Evolutionary conservation across 2,329 filamentous ascomycete genomes (phyloP).

Genomic region (Tolypocladium ophioglossoides): DNA sequence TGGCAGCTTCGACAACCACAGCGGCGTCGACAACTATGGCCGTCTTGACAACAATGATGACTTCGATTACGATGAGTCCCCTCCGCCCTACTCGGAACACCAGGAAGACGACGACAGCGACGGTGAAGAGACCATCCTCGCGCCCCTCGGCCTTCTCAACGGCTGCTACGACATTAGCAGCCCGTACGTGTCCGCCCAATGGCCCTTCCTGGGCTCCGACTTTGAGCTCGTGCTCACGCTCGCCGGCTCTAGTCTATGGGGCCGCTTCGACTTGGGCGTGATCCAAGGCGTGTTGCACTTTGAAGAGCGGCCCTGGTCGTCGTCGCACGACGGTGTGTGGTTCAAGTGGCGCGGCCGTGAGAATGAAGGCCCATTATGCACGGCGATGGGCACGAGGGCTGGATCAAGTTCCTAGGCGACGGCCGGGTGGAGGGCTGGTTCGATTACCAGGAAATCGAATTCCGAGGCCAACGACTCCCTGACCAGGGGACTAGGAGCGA

Average conservation of each 20-base stretch:
- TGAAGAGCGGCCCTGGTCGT: slow-evolving; percentile 19
- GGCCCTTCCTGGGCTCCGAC: slow-evolving; percentile 12
- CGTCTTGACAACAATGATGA: too few relatives aligned
- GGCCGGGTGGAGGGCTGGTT: slow-evolving; percentile 23
- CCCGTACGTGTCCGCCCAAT: slow-evolving; percentile 12
- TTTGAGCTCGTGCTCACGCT: slow-evolving; percentile 27
- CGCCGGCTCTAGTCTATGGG: slow-evolving; percentile 31
- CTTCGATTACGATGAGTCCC: slow-evolving; percentile 1
- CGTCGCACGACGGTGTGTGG: slow-evolving; percentile 13
- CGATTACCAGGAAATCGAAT: slow-evolving; percentile 15
- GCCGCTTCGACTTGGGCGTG: slow-evolving; percentile 30
- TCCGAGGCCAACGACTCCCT: slow-evolving; percentile 12
- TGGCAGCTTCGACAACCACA: background rate
- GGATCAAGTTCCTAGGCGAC: slow-evolving; percentile 25
- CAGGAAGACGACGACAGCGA: slow-evolving; percentile 1
- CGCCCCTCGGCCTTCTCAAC: slow-evolving; percentile 28
- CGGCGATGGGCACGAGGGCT: slow-evolving; percentile 17
- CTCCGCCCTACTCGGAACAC: slow-evolving; percentile 8
- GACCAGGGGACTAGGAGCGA: slow-evolving; percentile 19
- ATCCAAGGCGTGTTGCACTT: slow-evolving; percentile 32
- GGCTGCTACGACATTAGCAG: slow-evolving; percentile 31
- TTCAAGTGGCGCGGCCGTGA: slow-evolving; percentile 28
- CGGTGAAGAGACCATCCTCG: slow-evolving; percentile 2
- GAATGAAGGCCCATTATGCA: slow-evolving; percentile 14
- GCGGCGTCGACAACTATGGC: too few relatives aligned